Conservation (phyloP, 2,329 filamentous ascomycete genomes). For the Hymenoscyphus scutula region DNA sequence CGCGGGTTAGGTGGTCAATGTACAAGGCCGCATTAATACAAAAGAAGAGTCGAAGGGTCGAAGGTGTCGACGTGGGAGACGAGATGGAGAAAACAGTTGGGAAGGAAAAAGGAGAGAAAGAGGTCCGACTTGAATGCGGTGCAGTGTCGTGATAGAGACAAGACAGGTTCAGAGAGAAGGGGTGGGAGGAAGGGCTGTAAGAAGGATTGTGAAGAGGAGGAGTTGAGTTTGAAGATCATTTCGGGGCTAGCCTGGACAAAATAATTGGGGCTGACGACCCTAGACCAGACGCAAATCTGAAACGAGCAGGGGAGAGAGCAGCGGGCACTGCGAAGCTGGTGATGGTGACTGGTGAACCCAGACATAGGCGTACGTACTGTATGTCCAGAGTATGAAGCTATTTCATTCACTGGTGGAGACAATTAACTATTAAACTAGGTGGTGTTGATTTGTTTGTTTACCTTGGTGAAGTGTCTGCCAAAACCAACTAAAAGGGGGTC, state of each 20-base stretch:
- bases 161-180: neutral
- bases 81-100: constrained; percentile 6
- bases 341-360: too few species aligned
- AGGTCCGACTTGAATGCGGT: constrained; percentile 9
- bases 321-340: neutral
- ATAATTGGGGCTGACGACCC: neutral
- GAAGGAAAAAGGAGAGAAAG: constrained; percentile 7
- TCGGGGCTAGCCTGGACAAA: neutral
- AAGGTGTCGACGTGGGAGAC: constrained; percentile 5
- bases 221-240: constrained; percentile 6
- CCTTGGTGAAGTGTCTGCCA: too few species aligned
- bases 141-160: constrained; percentile 1
- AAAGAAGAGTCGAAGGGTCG: constrained; percentile 5
- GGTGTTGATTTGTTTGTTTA: too few species aligned
- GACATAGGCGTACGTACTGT: neutral
- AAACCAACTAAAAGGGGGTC: too few species aligned
- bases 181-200: constrained; percentile 10
- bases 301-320: neutral
- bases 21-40: constrained; percentile 31
- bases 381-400: too few species aligned
- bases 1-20: constrained; percentile 16
- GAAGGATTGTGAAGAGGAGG: constrained; percentile 6
- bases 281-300: neutral
- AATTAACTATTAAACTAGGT: too few species aligned
- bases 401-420: too few species aligned